Evolutionary conservation across 768 basidiomycete genomes (phyloP), one percentile per base, ranked within the genome.

Genomic region (Macrocybe gigantea): DNA sequence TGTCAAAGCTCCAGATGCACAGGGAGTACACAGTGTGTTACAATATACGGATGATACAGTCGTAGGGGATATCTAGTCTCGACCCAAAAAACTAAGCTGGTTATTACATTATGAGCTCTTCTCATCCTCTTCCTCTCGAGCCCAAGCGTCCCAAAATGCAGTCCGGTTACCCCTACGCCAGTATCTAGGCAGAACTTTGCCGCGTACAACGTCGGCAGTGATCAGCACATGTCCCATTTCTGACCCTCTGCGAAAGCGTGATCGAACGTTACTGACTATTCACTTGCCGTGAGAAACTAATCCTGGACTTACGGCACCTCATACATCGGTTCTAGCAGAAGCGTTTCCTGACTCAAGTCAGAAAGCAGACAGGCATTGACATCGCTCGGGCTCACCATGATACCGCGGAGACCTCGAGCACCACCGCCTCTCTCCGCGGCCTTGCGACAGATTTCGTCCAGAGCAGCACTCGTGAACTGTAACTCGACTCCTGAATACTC

Each of bases 311-410:
- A 88, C 84, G 91, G 90, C 40, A 84, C 85, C 70, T 92, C 88
- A 60, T 90, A 95, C 93, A 96, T 96, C 0, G 91, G 75, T 42
- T 97, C 92, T 41, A 94, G 70, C 43, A 98, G 67, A 2, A 94
- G 62, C 14, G 74, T 63, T 67, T 96, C 94, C 88, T 91, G 56
- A 6, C 22, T 4, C 22, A 33, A n/a, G 36, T 12, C 29, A 39
- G 41, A 52, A 36, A 39, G 44, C 40, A 48, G 22, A 45, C 15
- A 44, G 29, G 14, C 38, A 33, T 29, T 41, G 40, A 29, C 7
- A 9, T 33, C 6, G 6, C 12, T 33, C 36, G 10, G 9, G 33
- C 41, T 52, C 41, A 85, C 89, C 85, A 97, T 82, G 39, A 96
- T 89, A 3, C 93, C 88, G 55, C 93, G 74, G 53, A 98, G 67